Conservation (phyloP, 148 eudicot genomes). For the Agrostemma githago region DNA sequence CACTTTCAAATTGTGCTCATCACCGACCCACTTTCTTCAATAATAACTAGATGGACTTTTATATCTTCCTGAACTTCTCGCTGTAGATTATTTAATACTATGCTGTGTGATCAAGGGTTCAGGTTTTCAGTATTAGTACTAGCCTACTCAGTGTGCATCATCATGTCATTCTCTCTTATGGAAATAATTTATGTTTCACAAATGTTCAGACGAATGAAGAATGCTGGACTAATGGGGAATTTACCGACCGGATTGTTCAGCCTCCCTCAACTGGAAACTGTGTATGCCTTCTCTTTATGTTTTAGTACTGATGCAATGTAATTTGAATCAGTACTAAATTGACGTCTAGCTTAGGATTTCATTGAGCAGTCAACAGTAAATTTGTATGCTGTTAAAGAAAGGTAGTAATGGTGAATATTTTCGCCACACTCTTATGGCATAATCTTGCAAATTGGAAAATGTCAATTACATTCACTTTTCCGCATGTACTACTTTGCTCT, state of each 20-base stretch:
- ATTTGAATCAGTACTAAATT: background rate
- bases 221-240: conserved; percentile 31
- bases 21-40: no score
- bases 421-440: background rate
- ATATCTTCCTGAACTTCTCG: no score
- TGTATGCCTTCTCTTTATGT: conserved; percentile 20
- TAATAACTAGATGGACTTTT: no score
- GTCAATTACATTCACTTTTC: no score
- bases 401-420: background rate
- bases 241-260: conserved; percentile 28
- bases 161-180: background rate
- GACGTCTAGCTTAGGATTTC: background rate
- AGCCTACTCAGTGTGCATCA: background rate
- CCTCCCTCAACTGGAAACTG: conserved; percentile 31
- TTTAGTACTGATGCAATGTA: background rate
- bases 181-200: conserved; percentile 6
- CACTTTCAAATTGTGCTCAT: no score
- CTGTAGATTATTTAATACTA: no score
- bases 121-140: background rate
- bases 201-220: conserved; percentile 34
- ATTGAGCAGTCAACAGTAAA: background rate
- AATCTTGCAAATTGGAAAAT: background rate
- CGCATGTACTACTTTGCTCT: no score
- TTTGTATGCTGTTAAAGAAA: background rate
- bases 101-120: background rate